Conservation (phyloP, 345 rosid genomes). For the Nephelium lappaceum region DNA sequence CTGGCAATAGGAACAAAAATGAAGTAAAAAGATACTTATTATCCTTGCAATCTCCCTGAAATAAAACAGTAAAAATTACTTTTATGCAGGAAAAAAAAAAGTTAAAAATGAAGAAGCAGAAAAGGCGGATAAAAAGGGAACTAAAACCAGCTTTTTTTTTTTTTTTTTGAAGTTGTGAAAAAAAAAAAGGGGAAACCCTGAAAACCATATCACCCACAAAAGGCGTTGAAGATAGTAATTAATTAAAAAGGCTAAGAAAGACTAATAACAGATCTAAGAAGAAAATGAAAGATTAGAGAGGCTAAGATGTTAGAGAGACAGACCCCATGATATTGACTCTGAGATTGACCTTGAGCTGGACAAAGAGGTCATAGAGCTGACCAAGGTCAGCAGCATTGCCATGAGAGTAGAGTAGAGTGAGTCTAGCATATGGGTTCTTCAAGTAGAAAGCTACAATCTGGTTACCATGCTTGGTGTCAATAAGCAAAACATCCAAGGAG, state of each 20-base stretch:
- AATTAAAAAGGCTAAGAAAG: not conserved
- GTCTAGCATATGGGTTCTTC: conserved; percentile 84
- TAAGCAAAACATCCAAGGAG: conserved; percentile 70
- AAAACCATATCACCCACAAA: not conserved
- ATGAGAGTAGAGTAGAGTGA: conserved; percentile 92
- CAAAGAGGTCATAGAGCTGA: conserved; percentile 96
- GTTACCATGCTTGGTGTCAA: conserved; percentile 78
- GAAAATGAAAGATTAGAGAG: conserved; percentile 11
- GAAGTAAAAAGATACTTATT: conserved; percentile 16
- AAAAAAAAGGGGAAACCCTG: not conserved
- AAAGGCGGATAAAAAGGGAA: conserved; percentile 25
- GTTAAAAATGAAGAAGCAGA: conserved; percentile 23
- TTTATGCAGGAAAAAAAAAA: conserved; percentile 22
- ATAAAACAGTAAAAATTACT: conserved; percentile 28
- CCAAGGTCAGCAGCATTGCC: conserved; percentile 99
- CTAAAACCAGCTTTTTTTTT: conserved; percentile 17
- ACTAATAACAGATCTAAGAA: conserved; percentile 44
- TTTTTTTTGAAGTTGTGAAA: conserved; percentile 8
- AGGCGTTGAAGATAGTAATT: not conserved
- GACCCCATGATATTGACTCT: conserved; percentile 97
- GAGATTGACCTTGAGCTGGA: conserved; percentile 96
- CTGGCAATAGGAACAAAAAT: conserved; percentile 1
- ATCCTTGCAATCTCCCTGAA: conserved; percentile 24
- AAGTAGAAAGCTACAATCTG: conserved; percentile 87
- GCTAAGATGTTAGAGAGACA: conserved; percentile 20